Conservation (phyloP, 106 monocot genomes). For the Cymbidium sinense region DNA sequence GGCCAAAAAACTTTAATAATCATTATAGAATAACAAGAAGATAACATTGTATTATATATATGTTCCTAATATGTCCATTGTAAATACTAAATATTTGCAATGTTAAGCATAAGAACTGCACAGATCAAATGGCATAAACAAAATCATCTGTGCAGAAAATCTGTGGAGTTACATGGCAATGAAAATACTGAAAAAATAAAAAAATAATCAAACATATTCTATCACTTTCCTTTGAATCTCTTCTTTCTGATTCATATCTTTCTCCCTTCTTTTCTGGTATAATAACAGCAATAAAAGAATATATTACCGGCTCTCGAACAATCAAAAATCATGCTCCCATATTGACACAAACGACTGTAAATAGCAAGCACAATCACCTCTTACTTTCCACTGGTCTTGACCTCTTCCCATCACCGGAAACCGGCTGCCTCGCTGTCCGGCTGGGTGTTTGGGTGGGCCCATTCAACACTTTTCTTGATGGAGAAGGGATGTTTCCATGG, state of each 20-base stretch:
- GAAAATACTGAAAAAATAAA: background rate
- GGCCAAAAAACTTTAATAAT: no score
- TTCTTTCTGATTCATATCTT: background rate
- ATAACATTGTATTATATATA: no score
- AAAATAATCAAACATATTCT: background rate
- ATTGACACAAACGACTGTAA: no score
- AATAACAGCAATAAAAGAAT: background rate
- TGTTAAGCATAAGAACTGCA: background rate
- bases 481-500: slow-evolving; percentile 20
- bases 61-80: no score
- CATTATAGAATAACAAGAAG: no score
- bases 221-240: background rate
- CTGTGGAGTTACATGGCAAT: background rate
- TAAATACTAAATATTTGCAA: background rate
- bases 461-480: slow-evolving; percentile 20
- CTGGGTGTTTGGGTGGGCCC: slow-evolving; percentile 6
- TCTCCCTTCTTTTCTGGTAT: background rate
- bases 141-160: background rate
- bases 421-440: slow-evolving; percentile 4
- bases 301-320: background rate
- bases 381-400: slow-evolving; percentile 7
- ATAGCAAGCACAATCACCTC: no score
- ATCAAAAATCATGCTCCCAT: background rate
- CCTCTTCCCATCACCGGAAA: slow-evolving; percentile 4
- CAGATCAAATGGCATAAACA: background rate